Percentiles rank a stretch among this genome's conserved stretches.
phyloP scores from a whole-genome alignment of 495 filamentous ascomycete genomes.

The Hypoxylon lienhwacheense region DNA sequence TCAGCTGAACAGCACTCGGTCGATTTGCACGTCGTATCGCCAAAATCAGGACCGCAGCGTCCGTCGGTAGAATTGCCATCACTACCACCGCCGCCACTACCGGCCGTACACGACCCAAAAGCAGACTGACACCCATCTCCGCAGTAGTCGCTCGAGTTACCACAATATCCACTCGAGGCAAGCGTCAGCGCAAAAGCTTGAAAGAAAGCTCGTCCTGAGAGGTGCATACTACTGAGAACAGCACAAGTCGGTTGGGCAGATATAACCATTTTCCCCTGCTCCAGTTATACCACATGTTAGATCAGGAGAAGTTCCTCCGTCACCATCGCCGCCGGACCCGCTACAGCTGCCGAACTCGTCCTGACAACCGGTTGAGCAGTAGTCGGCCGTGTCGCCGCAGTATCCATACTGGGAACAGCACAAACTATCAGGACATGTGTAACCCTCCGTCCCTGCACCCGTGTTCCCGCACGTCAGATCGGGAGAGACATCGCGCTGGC shows the following conservation, averaged over 20 bases:
- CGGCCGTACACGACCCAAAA: constrained; percentile 41
- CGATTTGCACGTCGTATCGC: constrained; percentile 43
- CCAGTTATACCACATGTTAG: constrained; percentile 40
- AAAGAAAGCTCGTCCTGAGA: background rate
- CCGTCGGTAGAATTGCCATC: constrained; percentile 7
- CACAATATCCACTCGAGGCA: constrained; percentile 41
- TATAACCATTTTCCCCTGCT: constrained; percentile 40
- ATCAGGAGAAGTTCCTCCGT: constrained; percentile 25
- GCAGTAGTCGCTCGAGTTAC: constrained; percentile 46
- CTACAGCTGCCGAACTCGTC: constrained; percentile 41
- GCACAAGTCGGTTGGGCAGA: constrained; percentile 38
- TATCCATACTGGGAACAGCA: constrained; percentile 48
- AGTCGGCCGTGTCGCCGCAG: constrained; percentile 45
- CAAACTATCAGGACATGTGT: constrained; percentile 36
- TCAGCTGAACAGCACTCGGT: constrained; percentile 59
- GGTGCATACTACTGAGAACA: constrained; percentile 40
- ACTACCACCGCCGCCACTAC: constrained; percentile 16
- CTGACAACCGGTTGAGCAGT: constrained; percentile 48
- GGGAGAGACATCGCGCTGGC: constrained; percentile 39
- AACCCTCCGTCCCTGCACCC: constrained; percentile 36
- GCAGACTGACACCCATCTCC: constrained; percentile 44
- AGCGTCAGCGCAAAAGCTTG: constrained; percentile 1
- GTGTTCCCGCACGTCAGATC: constrained; percentile 45
- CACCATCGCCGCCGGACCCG: constrained; percentile 24
- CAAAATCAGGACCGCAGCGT: constrained; percentile 42